Evolutionary conservation across 2,329 filamentous ascomycete species (phyloP), one percentile per base, ranked within the genome.

Genomic region (Didymella sp.): DNA sequence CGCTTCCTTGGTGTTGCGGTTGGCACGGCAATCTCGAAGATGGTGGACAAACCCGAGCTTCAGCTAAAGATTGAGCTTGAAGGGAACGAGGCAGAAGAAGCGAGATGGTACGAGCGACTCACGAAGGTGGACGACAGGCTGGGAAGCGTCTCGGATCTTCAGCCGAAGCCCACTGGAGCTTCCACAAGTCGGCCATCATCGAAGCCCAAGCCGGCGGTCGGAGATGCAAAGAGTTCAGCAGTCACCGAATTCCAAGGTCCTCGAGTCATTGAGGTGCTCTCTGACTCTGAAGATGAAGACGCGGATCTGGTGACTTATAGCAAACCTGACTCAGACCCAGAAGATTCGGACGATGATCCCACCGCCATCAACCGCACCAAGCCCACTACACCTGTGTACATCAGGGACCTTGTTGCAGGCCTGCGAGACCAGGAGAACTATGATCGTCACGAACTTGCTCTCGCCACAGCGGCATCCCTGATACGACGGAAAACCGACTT

Each of bases 331-430:
- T 92, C 90, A 1, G 95, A 99, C 64, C 84, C 87, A 0, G 91
- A 96, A 71, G 95, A 99, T 71, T 94, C 92, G 0, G 92, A 97
- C 55, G 93, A 97, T 33, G 96, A 99, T 67, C 89, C 95, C 5
- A 96, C 92, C 0, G 80, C 96, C 17, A 84, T 98, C 44, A 88
- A 90, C 55, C 85, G 93, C 13, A 88, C 95, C 75, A 97, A 95
- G 67, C 85, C 89, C 21, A 89, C 85, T 56, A 85, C 92, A 0
- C 95, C 95, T 1, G 92, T 99, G 1, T 98, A 98, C 69, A 89
- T 97, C 58, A 87, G 92, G 42, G 92, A 96, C 67, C 82, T 98
- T 11, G 87, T 98, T 51, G 74, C 81, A 7, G 93, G 89, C 69
- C 82, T 99, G 2, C 85, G 90, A 45, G 91, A 96, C 63, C 87